Percentiles rank a stretch among this genome's conserved stretches.
These are phyloP conservation scores for Fraxinus sp. DNA, from an alignment of 305 asterid species.

Conservation along the genomic window DNA sequence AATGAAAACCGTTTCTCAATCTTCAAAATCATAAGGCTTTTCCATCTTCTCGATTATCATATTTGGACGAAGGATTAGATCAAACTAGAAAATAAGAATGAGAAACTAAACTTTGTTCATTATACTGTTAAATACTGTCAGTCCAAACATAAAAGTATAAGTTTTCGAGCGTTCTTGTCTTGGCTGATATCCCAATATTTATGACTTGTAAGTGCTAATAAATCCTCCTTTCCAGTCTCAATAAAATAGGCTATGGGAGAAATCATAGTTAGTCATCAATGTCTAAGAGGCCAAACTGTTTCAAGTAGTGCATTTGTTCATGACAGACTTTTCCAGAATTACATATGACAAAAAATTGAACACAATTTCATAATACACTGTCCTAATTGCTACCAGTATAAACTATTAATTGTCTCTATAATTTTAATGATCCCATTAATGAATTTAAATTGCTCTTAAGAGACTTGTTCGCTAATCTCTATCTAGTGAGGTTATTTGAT, in stretches of 20 bases:
- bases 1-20: not conserved
- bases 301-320: not conserved
- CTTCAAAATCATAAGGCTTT: not conserved
- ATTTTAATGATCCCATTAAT: not conserved
- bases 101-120: not conserved
- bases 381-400: not conserved
- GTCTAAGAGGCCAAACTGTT: not conserved
- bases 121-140: no score
- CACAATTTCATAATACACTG: not conserved
- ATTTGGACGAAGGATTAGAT: not conserved
- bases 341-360: no score
- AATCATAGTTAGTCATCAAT: not conserved
- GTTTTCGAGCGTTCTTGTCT: not conserved
- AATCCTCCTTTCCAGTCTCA: not conserved
- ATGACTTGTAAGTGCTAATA: not conserved
- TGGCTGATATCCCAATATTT: not conserved
- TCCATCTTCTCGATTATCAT: not conserved
- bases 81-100: not conserved
- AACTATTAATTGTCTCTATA: not conserved
- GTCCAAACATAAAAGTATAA: no score
- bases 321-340: not conserved
- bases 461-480: not conserved
- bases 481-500: not conserved
- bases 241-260: not conserved
- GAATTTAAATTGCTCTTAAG: not conserved